Evolutionary conservation across 2,329 filamentous ascomycete genomes (phyloP), one percentile per base, ranked within the genome.

Genomic region (Exophiala phaeomuriformis): DNA sequence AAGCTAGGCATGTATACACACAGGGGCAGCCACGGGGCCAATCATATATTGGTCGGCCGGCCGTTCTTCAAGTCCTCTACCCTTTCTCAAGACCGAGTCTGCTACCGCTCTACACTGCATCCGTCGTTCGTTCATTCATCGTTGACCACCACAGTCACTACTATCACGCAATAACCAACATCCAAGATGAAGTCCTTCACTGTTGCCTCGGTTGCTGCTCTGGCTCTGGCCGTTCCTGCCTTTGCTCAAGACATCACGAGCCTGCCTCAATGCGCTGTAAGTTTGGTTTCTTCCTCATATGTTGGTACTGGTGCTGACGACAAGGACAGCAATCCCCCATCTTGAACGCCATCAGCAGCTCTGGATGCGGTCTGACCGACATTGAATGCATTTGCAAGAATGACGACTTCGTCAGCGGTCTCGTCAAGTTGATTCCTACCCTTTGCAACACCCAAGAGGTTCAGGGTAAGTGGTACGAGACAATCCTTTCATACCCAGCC

Each of bases 301-400:
- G 5, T 2, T 8, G 19, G 41, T 9, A 6, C 28, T 43, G 4
- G 4, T 43, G 19, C 41, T 43, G 41, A 29, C 19, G 7, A 9
- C 39, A 28, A 43, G 9, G 39, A 12, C 19, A 54, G 52, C 52
- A 54, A 54, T 33, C 42, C 37, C 52, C 52, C 12, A 46, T 54
- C 33, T 35, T 54, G 31, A 31, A 45, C 8, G 52, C 45, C 8
- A 45, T 54, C 47, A 50, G 52, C 32, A 33, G 40, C 8, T 50
- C 52, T 28, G 52, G 52, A 46, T 54, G 52, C 33, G 7, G 32
- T 44, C 42, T 54, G 12, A 47, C 41, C 8, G 52, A 54, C 30
- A 54, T 54, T 31, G 47, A 30, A 28, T 54, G 52, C 36, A 46
- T 54, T 10, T 54, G 52, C 41, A 39, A 41, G 2, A 54, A 54